Evolutionary conservation across 1,284 basidiomycete genomes (phyloP).

Genomic region (Entoloma clypeatum): DNA sequence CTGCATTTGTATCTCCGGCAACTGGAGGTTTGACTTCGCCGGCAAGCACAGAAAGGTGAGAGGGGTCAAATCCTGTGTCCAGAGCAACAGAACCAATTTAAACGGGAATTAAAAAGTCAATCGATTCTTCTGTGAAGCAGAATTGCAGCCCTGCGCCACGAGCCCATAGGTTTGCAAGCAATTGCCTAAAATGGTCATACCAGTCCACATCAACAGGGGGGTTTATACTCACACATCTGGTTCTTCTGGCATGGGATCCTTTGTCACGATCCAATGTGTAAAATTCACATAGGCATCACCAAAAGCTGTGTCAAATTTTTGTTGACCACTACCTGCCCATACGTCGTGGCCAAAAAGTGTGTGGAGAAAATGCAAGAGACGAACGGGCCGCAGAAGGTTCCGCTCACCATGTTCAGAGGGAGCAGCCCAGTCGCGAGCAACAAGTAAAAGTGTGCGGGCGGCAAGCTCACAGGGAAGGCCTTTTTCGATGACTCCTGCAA

Average conservation of each 20-base stretch:
- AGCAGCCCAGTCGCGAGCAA: conserved; percentile 15
- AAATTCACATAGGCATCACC: not conserved
- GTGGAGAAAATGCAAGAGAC: conserved; percentile 6
- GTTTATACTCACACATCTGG: conserved; percentile 1
- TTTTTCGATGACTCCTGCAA: conserved; percentile 16
- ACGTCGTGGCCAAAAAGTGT: conserved; percentile 11
- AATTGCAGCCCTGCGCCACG: conserved; percentile 15
- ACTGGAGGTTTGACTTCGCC: conserved; percentile 9
- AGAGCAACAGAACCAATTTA: conserved; percentile 6
- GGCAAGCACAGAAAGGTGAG: conserved; percentile 1
- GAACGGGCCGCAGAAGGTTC: conserved; percentile 7
- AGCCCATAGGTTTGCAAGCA: no score
- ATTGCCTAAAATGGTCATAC: conserved; percentile 12
- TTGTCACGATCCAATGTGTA: conserved; percentile 5
- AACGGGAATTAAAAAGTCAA: conserved; percentile 10
- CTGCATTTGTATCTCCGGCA: conserved; percentile 9
- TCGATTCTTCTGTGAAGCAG: conserved; percentile 11
- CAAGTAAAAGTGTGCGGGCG: conserved; percentile 16
- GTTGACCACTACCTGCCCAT: conserved; percentile 4
- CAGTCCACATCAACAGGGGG: conserved; percentile 5
- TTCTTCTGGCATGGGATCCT: conserved; percentile 13
- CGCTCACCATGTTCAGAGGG: not conserved
- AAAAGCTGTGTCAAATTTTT: conserved; percentile 4
- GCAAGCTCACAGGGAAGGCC: conserved; percentile 17
- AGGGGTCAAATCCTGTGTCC: conserved; percentile 13